Conservation (phyloP, 2,329 filamentous ascomycete species). For the Cryphonectria naterciae region DNA sequence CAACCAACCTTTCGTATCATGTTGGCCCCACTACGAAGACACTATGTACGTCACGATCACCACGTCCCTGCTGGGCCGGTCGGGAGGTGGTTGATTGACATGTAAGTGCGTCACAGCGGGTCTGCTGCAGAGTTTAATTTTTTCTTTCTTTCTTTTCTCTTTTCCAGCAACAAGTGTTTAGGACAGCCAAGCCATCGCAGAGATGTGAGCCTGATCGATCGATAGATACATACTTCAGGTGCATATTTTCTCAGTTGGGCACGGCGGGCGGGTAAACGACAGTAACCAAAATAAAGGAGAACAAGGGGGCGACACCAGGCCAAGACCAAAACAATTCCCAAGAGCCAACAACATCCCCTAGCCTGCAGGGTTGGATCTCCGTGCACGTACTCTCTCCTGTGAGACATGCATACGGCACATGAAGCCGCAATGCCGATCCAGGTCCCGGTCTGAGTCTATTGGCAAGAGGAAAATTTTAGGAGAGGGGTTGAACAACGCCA, state of each 20-base stretch:
- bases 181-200: too few relatives aligned
- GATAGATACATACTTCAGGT: not conserved
- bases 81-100: not conserved
- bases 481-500: not conserved
- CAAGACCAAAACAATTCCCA: too few relatives aligned
- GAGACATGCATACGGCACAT: slow-evolving; percentile 15
- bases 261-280: too few relatives aligned
- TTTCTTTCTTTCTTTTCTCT: too few relatives aligned
- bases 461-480: not conserved
- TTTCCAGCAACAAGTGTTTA: too few relatives aligned
- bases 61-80: not conserved
- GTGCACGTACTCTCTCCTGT: not conserved
- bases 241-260: not conserved
- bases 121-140: not conserved
- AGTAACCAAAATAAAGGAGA: not conserved
- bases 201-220: not conserved
- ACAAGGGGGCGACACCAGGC: not conserved
- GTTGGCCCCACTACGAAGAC: not conserved
- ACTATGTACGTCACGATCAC: not conserved
- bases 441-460: not conserved
- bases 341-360: too few relatives aligned
- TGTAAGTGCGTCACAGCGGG: not conserved
- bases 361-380: not conserved
- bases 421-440: slow-evolving; percentile 15
- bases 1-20: not conserved